These are phyloP conservation scores for Kwoniella sp. DNA, from an alignment of 768 basidiomycete species.

Conservation along the genomic window DNA sequence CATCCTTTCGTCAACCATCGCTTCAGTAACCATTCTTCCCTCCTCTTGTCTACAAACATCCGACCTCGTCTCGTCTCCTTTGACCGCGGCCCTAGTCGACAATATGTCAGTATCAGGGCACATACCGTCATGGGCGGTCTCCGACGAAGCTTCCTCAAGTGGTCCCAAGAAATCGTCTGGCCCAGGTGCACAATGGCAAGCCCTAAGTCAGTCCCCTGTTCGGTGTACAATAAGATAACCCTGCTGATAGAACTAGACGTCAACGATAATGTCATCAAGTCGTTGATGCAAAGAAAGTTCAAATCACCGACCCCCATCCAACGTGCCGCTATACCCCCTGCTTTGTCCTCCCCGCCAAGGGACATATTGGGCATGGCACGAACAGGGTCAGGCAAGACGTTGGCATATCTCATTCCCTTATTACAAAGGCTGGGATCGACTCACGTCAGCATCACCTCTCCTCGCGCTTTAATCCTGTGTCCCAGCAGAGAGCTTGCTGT, in stretches of 20 bases:
- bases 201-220: slow-evolving; percentile 19
- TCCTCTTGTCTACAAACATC: background rate
- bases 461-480: slow-evolving; percentile 79
- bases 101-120: background rate
- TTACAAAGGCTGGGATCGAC: slow-evolving; percentile 77
- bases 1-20: no score
- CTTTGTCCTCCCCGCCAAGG: slow-evolving; percentile 75
- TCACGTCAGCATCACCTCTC: slow-evolving; percentile 74
- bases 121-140: background rate
- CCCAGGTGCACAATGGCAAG: slow-evolving; percentile 25
- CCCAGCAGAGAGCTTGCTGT: slow-evolving; percentile 91
- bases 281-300: slow-evolving; percentile 86
- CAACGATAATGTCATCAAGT: slow-evolving; percentile 38
- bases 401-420: slow-evolving; percentile 91
- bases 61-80: background rate
- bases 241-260: slow-evolving; percentile 20
- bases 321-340: slow-evolving; percentile 76
- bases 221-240: background rate
- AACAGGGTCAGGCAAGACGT: slow-evolving; percentile 94
- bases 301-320: slow-evolving; percentile 95
- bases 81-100: background rate
- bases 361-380: slow-evolving; percentile 98
- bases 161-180: slow-evolving; percentile 2
- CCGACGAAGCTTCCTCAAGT: background rate
- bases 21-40: no score